Base-by-base conservation (phyloP, 2,329 filamentous ascomycete genomes). In the Exophiala oligosperma region DNA sequence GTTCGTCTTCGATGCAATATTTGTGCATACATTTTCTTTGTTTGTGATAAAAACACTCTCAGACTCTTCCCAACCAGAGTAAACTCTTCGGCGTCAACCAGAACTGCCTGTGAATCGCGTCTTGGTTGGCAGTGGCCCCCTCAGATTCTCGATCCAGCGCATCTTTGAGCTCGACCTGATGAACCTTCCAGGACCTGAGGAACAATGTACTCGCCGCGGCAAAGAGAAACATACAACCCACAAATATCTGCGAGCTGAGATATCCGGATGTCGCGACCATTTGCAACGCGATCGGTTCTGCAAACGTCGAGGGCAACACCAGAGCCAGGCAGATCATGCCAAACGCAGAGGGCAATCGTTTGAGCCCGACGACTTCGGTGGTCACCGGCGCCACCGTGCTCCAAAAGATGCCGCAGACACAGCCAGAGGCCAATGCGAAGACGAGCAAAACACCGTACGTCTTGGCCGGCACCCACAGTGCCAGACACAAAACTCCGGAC, bases 381-480 rank as follows among this genome's bases (percentile, higher is more conserved):
- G 50, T 54, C 4, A 65, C 55, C 4, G 59, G 57, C 17, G 55
- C 57, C 38, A 58, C 28, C 2, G 53, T 56, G 41, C 35, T 52
- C 57, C 57, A 59, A 40, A 56, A 80, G 0, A 76, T 73, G 0
- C 80, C 79, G 23, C 77, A 64, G 11, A 78, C 73, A 4, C 74
- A 72, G 1, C 80, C 79, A 52, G 69, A 70, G 0, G 77, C 35
- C 4, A 81, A 59, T 0, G 74, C 72, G 60, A 79, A 81, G 56
- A 80, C 68, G 0, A 77, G 62, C 1, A 75, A 66, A 7, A 79
- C 64, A 2, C 70, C 78, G 54, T 72, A 80, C 4, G 66, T 70
- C 2, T 67, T 71, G 2, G 77, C 75, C 3, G 76, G 76, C 1
- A 79, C 66, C 79, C 80, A 82, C 8, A 81, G 66, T 0, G 70